Evolutionary conservation across 2,329 filamentous ascomycete species (phyloP).

Genomic region (Colletotrichum lini): DNA sequence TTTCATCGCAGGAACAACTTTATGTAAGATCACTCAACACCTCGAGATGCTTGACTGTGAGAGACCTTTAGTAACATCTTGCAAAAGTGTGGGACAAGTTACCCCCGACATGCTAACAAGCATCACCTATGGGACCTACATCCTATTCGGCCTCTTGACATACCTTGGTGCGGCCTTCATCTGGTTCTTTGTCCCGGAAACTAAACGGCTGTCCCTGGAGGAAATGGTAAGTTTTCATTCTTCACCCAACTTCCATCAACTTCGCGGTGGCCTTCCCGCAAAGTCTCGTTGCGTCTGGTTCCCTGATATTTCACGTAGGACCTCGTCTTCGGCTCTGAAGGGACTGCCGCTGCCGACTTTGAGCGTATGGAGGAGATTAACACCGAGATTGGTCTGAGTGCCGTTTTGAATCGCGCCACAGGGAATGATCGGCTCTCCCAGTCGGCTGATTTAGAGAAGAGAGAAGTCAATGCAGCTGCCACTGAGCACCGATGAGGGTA

Average conservation of each 20-base stretch:
- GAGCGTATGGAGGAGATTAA: slow-evolving; percentile 83
- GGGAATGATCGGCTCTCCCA: not conserved
- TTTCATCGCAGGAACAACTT: slow-evolving; percentile 63
- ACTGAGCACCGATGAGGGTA: not conserved
- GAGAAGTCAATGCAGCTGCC: not conserved
- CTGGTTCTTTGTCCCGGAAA: slow-evolving; percentile 76
- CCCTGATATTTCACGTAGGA: slow-evolving; percentile 59
- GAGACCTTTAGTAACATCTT: not conserved
- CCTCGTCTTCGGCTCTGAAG: slow-evolving; percentile 76
- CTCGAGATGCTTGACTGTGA: rapidly evolving
- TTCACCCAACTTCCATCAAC: too few relatives aligned
- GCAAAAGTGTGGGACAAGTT: slow-evolving; percentile 70
- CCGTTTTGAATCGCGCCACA: slow-evolving; percentile 36
- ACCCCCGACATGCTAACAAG: slow-evolving; percentile 76
- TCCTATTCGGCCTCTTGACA: slow-evolving; percentile 78
- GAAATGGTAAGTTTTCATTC: slow-evolving; percentile 65
- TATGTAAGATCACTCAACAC: slow-evolving; percentile 51
- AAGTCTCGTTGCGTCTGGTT: not conserved
- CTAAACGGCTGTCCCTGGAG: slow-evolving; percentile 74
- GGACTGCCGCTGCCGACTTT: slow-evolving; percentile 76
- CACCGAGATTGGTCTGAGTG: slow-evolving; percentile 74
- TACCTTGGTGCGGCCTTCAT: slow-evolving; percentile 73
- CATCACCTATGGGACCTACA: slow-evolving; percentile 80
- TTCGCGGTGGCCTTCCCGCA: too few relatives aligned
- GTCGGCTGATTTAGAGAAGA: slow-evolving; percentile 26